Evolutionary conservation across 2,329 filamentous ascomycete genomes (phyloP).

Genomic region (Xylariaceae sp.): DNA sequence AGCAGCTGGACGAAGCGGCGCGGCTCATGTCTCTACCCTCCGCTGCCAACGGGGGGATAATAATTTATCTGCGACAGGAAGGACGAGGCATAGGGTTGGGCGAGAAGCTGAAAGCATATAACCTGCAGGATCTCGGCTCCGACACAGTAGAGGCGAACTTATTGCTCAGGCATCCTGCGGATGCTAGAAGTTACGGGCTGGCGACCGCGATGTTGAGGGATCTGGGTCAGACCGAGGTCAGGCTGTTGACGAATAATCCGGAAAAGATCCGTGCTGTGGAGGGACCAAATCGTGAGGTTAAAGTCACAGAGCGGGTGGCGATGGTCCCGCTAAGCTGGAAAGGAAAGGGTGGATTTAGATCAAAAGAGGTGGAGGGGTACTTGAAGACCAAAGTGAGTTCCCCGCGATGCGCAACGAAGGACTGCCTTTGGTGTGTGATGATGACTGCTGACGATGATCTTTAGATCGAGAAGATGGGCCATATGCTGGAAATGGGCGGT

Average conservation of each 20-base stretch:
- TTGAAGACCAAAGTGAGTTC: slow-evolving; percentile 82
- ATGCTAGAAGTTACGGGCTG: slow-evolving; percentile 92
- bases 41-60: slow-evolving; percentile 70
- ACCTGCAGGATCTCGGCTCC: slow-evolving; percentile 92
- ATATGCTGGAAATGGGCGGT: slow-evolving; percentile 61
- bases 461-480: slow-evolving; percentile 84
- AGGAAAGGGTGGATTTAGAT: slow-evolving; percentile 75
- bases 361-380: slow-evolving; percentile 89
- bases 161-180: slow-evolving; percentile 83
- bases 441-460: neutral
- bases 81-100: slow-evolving; percentile 91
- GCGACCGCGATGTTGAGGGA: slow-evolving; percentile 92
- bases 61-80: slow-evolving; percentile 93
- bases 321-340: slow-evolving; percentile 97
- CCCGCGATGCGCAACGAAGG: neutral
- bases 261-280: slow-evolving; percentile 95
- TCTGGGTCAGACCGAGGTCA: slow-evolving; percentile 72
- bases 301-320: slow-evolving; percentile 83
- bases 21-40: slow-evolving; percentile 78
- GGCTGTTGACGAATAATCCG: slow-evolving; percentile 91
- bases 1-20: slow-evolving; percentile 94
- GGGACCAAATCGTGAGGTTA: slow-evolving; percentile 80
- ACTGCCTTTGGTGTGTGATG: neutral
- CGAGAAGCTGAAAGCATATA: slow-evolving; percentile 97
- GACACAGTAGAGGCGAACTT: slow-evolving; percentile 97